A percentile compares a stretch with the other conserved stretches of the same genome.
Conservation (phyloP, 1,284 basidiomycete genomes). For the Rhodotorula sp. region DNA sequence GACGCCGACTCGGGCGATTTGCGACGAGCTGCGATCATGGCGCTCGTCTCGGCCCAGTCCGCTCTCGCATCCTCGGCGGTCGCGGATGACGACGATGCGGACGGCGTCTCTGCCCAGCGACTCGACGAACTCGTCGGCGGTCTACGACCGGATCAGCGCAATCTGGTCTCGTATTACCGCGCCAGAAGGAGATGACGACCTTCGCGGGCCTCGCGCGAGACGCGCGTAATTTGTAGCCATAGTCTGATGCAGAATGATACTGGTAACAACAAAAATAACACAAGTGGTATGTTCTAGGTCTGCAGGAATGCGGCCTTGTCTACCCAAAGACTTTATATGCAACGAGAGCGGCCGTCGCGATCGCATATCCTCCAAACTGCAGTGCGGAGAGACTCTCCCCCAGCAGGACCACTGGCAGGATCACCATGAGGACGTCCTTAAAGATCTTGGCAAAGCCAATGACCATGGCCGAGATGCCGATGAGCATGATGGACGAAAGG, state of each 20-base stretch:
- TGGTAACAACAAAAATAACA: background rate
- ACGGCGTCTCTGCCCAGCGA: conserved; percentile 2
- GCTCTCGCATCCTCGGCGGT: conserved; percentile 54
- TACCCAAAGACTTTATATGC: conserved; percentile 18
- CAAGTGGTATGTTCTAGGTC: background rate
- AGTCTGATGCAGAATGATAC: background rate
- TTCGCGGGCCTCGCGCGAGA: background rate
- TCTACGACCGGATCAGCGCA: conserved; percentile 57
- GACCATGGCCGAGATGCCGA: conserved; percentile 35
- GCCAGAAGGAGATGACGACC: background rate
- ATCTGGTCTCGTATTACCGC: conserved; percentile 17
- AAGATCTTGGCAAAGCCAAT: conserved; percentile 38
- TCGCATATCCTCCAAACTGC: conserved; percentile 26
- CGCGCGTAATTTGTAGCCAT: background rate
- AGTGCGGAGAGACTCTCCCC: conserved; percentile 29
- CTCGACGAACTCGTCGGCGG: conserved; percentile 73
- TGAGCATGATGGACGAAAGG: conserved; percentile 36
- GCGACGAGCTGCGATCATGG: conserved; percentile 72
- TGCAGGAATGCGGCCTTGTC: background rate
- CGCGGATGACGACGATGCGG: background rate
- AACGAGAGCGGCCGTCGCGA: conserved; percentile 17
- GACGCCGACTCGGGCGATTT: conserved; percentile 68
- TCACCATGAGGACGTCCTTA: conserved; percentile 39
- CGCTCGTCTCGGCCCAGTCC: conserved; percentile 74
- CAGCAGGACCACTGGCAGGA: conserved; percentile 25